Percentiles rank a stretch among this genome's conserved stretches.
Conservation (phyloP, 257 asterid genomes). For the Thymus quinquecostatus region DNA sequence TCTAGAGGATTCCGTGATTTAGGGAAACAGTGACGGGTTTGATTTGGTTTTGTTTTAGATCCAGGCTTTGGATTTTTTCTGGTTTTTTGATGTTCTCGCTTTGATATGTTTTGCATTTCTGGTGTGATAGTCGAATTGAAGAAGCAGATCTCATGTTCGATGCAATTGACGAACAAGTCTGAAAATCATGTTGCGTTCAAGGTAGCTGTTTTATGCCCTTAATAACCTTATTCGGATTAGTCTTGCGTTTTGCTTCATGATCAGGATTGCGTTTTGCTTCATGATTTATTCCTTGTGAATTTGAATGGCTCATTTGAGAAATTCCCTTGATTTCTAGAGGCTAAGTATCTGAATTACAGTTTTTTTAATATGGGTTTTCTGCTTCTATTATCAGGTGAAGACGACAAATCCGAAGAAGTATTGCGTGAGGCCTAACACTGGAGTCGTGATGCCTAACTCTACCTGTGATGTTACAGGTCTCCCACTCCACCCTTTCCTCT, state of each 20-base stretch:
- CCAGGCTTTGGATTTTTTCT: constrained; percentile 33
- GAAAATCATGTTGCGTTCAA: constrained; percentile 73
- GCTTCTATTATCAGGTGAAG: constrained; percentile 51
- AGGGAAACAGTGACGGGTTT: constrained; percentile 3
- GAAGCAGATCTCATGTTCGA: constrained; percentile 86
- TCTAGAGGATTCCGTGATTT: constrained; percentile 26
- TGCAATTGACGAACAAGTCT: constrained; percentile 69
- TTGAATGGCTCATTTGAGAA: constrained; percentile 8
- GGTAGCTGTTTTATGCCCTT: constrained; percentile 44
- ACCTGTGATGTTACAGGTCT: constrained; percentile 56
- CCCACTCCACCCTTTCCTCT: constrained; percentile 1
- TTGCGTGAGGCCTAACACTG: constrained; percentile 74
- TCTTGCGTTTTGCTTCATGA: too few relatives aligned
- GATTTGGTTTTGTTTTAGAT: constrained; percentile 36
- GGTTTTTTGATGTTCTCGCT: constrained; percentile 21
- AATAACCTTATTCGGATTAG: constrained; percentile 1
- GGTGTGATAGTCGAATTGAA: constrained; percentile 65
- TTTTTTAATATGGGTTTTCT: constrained; percentile 9
- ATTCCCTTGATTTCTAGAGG: constrained; percentile 11
- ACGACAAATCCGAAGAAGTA: constrained; percentile 78
- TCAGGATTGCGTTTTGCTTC: background rate
- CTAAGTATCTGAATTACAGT: constrained; percentile 19
- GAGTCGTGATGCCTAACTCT: constrained; percentile 59
- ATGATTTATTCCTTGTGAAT: background rate
- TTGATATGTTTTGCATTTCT: constrained; percentile 24